Evolutionary conservation across 2,329 filamentous ascomycete species (phyloP), one percentile per base, ranked within the genome.

Genomic region (Thermothelomyces thermophilus): DNA sequence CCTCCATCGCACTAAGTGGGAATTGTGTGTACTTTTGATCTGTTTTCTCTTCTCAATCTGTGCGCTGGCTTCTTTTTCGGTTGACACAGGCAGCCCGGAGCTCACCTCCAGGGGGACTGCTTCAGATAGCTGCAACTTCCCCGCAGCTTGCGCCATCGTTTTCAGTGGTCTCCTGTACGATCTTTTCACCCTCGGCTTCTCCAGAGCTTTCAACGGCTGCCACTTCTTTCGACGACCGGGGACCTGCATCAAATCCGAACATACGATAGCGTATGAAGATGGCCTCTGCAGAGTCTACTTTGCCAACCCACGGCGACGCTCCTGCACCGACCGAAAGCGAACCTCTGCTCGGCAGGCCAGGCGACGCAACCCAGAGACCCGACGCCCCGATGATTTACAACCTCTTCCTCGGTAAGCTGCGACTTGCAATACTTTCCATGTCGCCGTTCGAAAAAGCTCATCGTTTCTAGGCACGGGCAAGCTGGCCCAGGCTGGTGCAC

Each of bases 401-500:
- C 62, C 73, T 95, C 35, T 71, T 85, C 55, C 77, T 86, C 33
- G 90, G 90, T 91, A 73, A 57, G 73, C 50, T 2, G 10, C 20
- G 26, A 26, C n/a, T 3, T 10, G 6, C 13, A 35, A n/a, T n/a
- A 11, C 33, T 9, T 35, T n/a, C 13, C 16, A 35, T 26, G 14
- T 16, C 33, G 13, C 14, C 33, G n/a, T n/a, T n/a, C n/a, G n/a
- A n/a, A n/a, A n/a, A n/a, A n/a, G 13, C 14, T 10, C 24, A 10
- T 58, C 58, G 20, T 16, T 11, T n/a, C n/a, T 62, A 93, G 90
- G 89, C 56, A 95, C 90, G 14, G 91, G 82, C 50, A 76, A 84
- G 53, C 69, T 96, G 53, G 87, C 89, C 35, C 90, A 96, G 69
- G 76, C 80, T 37, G 91, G 89, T 49, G 79, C 84, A 48, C 72